Conservation (phyloP, 1,284 basidiomycete genomes). For the Cutaneotrichosporon arboriforme region DNA sequence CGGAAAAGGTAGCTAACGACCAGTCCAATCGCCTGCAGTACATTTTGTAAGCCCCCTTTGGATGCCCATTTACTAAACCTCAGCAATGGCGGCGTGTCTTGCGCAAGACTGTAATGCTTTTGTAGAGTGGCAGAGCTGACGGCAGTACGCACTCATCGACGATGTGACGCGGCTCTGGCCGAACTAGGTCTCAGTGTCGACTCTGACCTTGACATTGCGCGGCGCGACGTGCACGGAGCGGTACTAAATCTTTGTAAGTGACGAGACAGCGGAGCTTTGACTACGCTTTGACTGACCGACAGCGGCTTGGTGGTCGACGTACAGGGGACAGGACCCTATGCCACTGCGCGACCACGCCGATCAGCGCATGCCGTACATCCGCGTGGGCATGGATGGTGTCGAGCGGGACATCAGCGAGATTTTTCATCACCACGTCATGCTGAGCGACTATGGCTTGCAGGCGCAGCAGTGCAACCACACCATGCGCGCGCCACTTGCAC, state of each 20-base stretch:
- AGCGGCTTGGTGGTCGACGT: conserved; percentile 22
- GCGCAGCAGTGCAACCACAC: conserved; percentile 21
- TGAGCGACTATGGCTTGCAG: conserved; percentile 18
- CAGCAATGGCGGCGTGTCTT: too few relatives aligned
- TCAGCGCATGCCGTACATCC: conserved; percentile 18
- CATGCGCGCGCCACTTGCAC: conserved; percentile 13
- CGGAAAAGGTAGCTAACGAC: neutral
- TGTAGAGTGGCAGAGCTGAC: neutral
- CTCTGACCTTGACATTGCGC: conserved; percentile 18
- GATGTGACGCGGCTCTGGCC: conserved; percentile 19
- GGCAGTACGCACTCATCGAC: conserved; percentile 19
- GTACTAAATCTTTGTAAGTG: conserved; percentile 17
- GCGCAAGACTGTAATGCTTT: conserved; percentile 2
- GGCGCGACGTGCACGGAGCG: conserved; percentile 19
- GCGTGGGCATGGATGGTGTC: conserved; percentile 1
- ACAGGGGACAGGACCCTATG: conserved; percentile 17
- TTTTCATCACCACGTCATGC: conserved; percentile 14
- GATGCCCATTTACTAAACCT: neutral
- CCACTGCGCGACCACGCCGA: conserved; percentile 16
- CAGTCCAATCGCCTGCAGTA: conserved; percentile 5
- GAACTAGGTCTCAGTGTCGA: conserved; percentile 16
- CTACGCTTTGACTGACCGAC: neutral
- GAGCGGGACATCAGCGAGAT: conserved; percentile 9
- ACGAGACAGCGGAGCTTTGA: too few relatives aligned
- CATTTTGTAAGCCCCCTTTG: conserved; percentile 1